A percentile compares a stretch with the other conserved stretches of the same genome.
phyloP scores from a whole-genome alignment of 1,139 yeast species.

The Hansenula anomala region DNA sequence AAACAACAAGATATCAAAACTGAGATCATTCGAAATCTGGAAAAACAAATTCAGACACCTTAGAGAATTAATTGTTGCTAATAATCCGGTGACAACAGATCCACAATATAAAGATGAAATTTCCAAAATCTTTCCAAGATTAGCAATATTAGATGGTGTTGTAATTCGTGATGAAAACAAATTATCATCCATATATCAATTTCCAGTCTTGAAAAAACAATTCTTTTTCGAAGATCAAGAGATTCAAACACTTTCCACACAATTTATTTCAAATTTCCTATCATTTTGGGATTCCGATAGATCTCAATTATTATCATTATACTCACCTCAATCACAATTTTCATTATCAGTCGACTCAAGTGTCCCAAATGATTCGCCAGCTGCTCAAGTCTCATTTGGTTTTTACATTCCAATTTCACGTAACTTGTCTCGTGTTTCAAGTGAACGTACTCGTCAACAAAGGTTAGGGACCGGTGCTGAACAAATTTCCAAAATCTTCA shows the following conservation, averaged over 20 bases:
- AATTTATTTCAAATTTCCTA: constrained; percentile 69
- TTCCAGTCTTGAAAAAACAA: constrained; percentile 44
- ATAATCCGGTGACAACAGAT: constrained; percentile 66
- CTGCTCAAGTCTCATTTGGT: constrained; percentile 49
- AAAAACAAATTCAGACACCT: constrained; percentile 67
- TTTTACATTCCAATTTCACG: constrained; percentile 68
- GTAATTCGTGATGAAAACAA: constrained; percentile 68
- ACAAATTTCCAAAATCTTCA: constrained; percentile 55
- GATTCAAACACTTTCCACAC: constrained; percentile 64
- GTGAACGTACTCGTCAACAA: constrained; percentile 46
- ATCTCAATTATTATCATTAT: constrained; percentile 60
- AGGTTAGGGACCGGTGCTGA: constrained; percentile 72
- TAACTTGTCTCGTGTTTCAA: constrained; percentile 66
- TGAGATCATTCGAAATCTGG: constrained; percentile 69
- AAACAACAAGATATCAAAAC: constrained; percentile 59
- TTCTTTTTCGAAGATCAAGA: constrained; percentile 83
- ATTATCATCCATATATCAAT: constrained; percentile 45
- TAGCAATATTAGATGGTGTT: constrained; percentile 75
- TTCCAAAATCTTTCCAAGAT: constrained; percentile 68
- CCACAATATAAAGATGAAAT: constrained; percentile 57
- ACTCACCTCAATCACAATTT: constrained; percentile 81
- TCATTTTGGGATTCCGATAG: constrained; percentile 82
- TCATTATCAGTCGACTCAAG: constrained; percentile 57
- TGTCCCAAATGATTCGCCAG: constrained; percentile 34
- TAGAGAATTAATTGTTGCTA: constrained; percentile 69